phyloP scores from a whole-genome alignment of 192 early-diverging fungal species.

The Gonapodya prolifera region DNA sequence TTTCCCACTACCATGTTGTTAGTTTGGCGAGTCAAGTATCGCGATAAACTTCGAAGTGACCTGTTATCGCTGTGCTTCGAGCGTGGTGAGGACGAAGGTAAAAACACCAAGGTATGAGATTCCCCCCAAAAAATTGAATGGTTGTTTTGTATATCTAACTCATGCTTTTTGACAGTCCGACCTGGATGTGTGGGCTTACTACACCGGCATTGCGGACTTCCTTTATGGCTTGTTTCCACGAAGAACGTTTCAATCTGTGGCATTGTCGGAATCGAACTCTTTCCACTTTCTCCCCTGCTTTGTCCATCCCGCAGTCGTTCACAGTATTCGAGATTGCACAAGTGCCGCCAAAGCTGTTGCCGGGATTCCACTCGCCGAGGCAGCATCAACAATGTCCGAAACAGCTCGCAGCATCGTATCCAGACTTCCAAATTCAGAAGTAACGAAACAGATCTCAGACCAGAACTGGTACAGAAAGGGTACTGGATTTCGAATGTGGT shows the following conservation, averaged over 20 bases:
- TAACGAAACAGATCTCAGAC: constrained; percentile 7
- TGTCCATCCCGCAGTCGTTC: constrained; percentile 9
- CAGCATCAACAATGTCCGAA: constrained; percentile 4
- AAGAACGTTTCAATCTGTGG: constrained; percentile 16
- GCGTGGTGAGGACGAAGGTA: neutral
- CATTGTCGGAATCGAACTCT: constrained; percentile 19
- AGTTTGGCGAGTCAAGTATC: constrained; percentile 17
- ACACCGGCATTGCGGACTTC: constrained; percentile 7
- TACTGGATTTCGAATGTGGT: constrained; percentile 9
- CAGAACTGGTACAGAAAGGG: neutral
- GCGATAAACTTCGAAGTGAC: constrained; percentile 13
- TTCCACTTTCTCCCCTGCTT: constrained; percentile 20
- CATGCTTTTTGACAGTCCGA: neutral
- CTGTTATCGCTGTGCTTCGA: constrained; percentile 8
- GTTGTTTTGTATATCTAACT: too few relatives aligned
- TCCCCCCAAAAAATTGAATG: neutral
- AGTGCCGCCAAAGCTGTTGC: constrained; percentile 14
- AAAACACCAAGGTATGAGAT: neutral
- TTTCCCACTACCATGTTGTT: neutral
- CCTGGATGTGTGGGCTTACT: constrained; percentile 3
- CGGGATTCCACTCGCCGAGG: constrained; percentile 16
- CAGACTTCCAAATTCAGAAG: constrained; percentile 9
- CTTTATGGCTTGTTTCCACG: constrained; percentile 16
- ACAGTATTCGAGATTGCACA: neutral
- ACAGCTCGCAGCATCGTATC: neutral